These are phyloP conservation scores for Chondrus crispus DNA, from an alignment of 23 red algal genomes.

Conservation along the genomic window DNA sequence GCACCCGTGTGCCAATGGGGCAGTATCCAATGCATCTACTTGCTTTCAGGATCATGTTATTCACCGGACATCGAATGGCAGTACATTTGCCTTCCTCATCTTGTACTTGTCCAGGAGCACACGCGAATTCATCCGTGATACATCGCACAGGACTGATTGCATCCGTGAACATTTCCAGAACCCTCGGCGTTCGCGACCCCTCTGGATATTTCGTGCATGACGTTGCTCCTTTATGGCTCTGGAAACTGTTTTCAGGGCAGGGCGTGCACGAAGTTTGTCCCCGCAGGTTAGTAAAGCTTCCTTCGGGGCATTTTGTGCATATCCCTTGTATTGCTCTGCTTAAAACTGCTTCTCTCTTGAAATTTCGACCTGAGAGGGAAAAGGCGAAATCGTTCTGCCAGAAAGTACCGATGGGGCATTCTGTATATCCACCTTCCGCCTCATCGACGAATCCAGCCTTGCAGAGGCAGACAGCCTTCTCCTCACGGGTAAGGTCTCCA, in stretches of 20 bases:
- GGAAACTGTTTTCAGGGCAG: background rate
- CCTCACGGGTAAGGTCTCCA: background rate
- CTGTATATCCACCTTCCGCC: background rate
- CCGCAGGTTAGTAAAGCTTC: background rate
- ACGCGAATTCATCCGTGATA: too few relatives aligned
- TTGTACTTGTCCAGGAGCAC: too few relatives aligned
- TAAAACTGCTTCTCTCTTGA: background rate
- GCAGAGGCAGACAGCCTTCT: background rate
- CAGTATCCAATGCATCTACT: too few relatives aligned
- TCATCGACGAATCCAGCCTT: background rate
- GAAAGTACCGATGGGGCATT: background rate
- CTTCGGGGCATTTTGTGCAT: background rate
- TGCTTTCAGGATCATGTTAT: too few relatives aligned
- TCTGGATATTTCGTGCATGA: too few relatives aligned
- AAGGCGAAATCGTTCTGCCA: background rate
- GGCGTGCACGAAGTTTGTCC: background rate
- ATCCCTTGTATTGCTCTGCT: too few relatives aligned
- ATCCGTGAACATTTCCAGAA: too few relatives aligned
- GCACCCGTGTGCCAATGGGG: too few relatives aligned
- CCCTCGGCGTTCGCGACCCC: too few relatives aligned
- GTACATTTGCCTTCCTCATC: too few relatives aligned
- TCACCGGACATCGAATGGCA: too few relatives aligned
- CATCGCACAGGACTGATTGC: too few relatives aligned
- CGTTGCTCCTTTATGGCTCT: background rate
- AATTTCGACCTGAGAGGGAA: background rate